Conservation (phyloP, 108 stramenopile species). For the Skeletonema potamos region DNA sequence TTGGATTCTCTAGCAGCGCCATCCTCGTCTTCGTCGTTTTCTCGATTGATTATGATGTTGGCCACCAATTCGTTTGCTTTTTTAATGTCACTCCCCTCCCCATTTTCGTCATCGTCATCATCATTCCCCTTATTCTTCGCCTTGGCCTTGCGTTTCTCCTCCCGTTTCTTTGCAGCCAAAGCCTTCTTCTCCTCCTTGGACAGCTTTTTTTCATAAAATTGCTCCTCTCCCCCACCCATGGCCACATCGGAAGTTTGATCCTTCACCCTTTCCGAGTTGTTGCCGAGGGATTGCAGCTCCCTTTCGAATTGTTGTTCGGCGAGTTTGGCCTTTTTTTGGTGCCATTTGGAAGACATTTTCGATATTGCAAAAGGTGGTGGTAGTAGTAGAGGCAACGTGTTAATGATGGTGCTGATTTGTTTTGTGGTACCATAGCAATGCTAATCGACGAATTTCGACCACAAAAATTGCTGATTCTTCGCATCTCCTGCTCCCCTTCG, state of each 20-base stretch:
- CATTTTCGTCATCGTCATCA: constrained; percentile 55
- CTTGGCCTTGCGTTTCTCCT: constrained; percentile 70
- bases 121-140: constrained; percentile 42
- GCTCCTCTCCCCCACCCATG: constrained; percentile 84
- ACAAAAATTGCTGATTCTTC: no score
- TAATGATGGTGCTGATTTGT: no score
- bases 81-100: constrained; percentile 19
- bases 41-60: background rate
- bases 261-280: constrained; percentile 29
- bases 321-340: constrained; percentile 74
- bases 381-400: no score
- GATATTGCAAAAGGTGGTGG: no score
- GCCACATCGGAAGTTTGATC: constrained; percentile 51
- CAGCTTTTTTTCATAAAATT: constrained; percentile 77
- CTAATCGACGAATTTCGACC: background rate
- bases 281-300: constrained; percentile 35
- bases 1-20: constrained; percentile 56
- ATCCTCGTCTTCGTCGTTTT: constrained; percentile 31
- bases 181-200: constrained; percentile 91
- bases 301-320: constrained; percentile 63
- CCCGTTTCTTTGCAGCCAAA: constrained; percentile 77
- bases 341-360: constrained; percentile 61
- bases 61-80: constrained; percentile 11
- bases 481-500: no score
- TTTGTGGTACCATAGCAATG: no score